Conservation (phyloP, 192 early-diverging fungal species). For the Coemansia sp. region DNA sequence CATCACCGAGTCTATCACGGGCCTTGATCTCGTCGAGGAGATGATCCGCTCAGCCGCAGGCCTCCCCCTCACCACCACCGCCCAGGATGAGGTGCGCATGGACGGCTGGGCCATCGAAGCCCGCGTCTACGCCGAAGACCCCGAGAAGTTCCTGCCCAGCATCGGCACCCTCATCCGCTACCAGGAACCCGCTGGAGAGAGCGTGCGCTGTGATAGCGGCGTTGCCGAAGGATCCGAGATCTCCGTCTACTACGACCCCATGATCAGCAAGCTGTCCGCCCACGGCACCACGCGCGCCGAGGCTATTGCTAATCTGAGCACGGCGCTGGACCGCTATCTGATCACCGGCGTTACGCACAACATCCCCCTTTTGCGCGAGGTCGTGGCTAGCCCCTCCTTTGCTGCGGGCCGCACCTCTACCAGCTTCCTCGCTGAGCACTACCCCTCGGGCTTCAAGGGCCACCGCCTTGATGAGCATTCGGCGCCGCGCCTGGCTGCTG, state of each 20-base stretch:
- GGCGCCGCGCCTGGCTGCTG: conserved; percentile 62
- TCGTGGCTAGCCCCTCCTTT: conserved; percentile 75
- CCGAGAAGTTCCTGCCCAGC: conserved; percentile 89
- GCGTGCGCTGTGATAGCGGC: conserved; percentile 90
- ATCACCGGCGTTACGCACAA: conserved; percentile 97
- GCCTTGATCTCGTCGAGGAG: conserved; percentile 89
- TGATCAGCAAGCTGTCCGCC: conserved; percentile 94
- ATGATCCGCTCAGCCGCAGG: conserved; percentile 93
- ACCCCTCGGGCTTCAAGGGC: conserved; percentile 85
- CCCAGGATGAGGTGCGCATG: conserved; percentile 75
- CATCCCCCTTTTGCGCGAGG: conserved; percentile 88
- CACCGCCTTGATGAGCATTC: conserved; percentile 57
- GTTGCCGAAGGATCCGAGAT: conserved; percentile 92
- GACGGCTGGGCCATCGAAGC: conserved; percentile 95
- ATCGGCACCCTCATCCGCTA: conserved; percentile 86
- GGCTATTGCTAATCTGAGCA: conserved; percentile 75
- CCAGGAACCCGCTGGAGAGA: conserved; percentile 67
- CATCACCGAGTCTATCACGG: conserved; percentile 78
- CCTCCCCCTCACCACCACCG: conserved; percentile 63
- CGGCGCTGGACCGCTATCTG: conserved; percentile 86
- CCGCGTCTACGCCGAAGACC: conserved; percentile 95
- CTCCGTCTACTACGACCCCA: conserved; percentile 93
- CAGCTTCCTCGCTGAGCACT: conserved; percentile 85
- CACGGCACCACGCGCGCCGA: conserved; percentile 74
- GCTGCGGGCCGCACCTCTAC: conserved; percentile 76